Evolutionary conservation across 306 rosid genomes (phyloP).

Genomic region (Abrus precatorius): DNA sequence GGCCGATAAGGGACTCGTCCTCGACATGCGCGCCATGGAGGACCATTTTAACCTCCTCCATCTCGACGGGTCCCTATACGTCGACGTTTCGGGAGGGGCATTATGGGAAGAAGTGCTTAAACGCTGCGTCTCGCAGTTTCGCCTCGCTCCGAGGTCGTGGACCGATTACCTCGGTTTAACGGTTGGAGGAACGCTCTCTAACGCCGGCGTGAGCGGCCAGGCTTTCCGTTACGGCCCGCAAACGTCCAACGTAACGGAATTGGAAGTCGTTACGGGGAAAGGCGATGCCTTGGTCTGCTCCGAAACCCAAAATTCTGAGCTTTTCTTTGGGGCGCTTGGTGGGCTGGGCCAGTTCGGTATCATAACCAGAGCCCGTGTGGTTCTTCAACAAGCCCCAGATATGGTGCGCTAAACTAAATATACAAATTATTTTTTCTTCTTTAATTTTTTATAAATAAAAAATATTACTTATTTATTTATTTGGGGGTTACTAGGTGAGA

Average conservation of each 20-base stretch:
- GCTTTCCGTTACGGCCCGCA: slow-evolving; percentile 96
- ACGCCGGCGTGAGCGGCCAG: slow-evolving; percentile 98
- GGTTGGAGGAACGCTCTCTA: slow-evolving; percentile 94
- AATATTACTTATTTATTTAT: background rate
- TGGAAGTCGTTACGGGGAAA: slow-evolving; percentile 88
- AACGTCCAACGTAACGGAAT: slow-evolving; percentile 81
- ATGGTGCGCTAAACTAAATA: slow-evolving; percentile 58
- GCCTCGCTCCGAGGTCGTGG: slow-evolving; percentile 91
- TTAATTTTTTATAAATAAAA: background rate
- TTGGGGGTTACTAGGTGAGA: slow-evolving; percentile 67
- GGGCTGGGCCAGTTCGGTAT: slow-evolving; percentile 97
- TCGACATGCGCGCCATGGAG: slow-evolving; percentile 86
- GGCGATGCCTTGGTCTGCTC: slow-evolving; percentile 80
- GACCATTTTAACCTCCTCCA: slow-evolving; percentile 47
- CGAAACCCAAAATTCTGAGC: slow-evolving; percentile 73
- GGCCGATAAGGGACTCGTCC: slow-evolving; percentile 81
- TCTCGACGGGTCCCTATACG: slow-evolving; percentile 51
- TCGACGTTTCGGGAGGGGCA: slow-evolving; percentile 95
- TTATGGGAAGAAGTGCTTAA: slow-evolving; percentile 92
- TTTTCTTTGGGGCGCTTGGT: slow-evolving; percentile 76
- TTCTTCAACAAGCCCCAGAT: slow-evolving; percentile 81
- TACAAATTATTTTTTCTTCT: background rate
- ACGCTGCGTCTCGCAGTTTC: slow-evolving; percentile 62
- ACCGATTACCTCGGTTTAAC: slow-evolving; percentile 89
- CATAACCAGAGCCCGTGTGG: slow-evolving; percentile 79